phyloP scores from a whole-genome alignment of 108 stramenopile genomes.

The Cyclotella sp. region DNA sequence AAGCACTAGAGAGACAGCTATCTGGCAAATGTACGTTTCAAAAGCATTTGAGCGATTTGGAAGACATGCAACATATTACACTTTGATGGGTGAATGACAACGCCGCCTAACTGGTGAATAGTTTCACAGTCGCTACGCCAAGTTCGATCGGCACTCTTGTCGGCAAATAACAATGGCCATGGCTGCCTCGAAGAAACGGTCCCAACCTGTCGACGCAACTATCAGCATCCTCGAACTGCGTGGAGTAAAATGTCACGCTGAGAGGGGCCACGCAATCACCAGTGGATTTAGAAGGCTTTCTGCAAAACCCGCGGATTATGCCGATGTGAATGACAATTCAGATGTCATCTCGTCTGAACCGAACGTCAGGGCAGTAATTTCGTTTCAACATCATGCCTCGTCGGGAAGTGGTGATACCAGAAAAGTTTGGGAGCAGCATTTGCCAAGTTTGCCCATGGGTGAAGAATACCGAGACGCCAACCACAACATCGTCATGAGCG shows the following conservation, averaged over 20 bases:
- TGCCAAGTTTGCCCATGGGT: slow-evolving; percentile 8
- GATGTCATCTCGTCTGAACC: not conserved
- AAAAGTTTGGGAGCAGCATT: not conserved
- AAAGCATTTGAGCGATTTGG: not conserved
- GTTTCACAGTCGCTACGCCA: too few species aligned
- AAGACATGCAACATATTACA: not conserved
- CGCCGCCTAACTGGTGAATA: too few species aligned
- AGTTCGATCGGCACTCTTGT: too few species aligned
- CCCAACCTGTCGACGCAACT: slow-evolving; percentile 8
- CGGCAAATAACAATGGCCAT: not conserved
- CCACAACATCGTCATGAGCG: slow-evolving; percentile 1
- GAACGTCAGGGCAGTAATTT: slow-evolving; percentile 17
- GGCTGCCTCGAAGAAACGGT: not conserved
- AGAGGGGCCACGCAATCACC: not conserved
- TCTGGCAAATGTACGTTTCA: too few species aligned
- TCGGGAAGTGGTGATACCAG: not conserved
- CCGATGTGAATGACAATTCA: slow-evolving; percentile 3
- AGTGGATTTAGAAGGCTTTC: slow-evolving; percentile 12
- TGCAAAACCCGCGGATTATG: not conserved
- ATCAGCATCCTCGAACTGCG: slow-evolving; percentile 18
- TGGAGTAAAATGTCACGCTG: slow-evolving; percentile 10
- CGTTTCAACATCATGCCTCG: not conserved
- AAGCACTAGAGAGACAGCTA: too few species aligned
- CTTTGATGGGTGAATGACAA: too few species aligned
- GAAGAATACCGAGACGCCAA: slow-evolving; percentile 2